phyloP scores from a whole-genome alignment of 495 filamentous ascomycete species.

The Daldinia bambusicola region DNA sequence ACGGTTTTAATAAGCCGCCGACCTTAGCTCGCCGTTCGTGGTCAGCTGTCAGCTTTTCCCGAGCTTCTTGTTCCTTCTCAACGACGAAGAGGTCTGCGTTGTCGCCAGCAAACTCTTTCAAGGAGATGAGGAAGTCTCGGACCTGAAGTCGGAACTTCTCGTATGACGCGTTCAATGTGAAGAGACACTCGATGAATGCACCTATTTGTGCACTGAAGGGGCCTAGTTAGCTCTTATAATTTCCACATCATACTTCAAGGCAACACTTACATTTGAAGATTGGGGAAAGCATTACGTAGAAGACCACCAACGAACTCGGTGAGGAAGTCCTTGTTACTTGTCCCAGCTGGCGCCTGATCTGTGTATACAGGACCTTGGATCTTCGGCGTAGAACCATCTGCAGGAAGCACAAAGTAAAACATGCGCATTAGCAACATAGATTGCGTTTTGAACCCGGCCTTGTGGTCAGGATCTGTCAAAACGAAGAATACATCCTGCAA shows the following conservation, averaged over 20 bases:
- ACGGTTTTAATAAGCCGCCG: conserved; percentile 89
- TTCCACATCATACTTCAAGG: background rate
- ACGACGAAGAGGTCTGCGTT: conserved; percentile 95
- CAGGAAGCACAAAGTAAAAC: conserved; percentile 87
- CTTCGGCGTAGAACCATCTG: conserved; percentile 73
- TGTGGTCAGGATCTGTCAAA: conserved; percentile 96
- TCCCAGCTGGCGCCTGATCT: conserved; percentile 80
- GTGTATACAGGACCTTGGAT: conserved; percentile 91
- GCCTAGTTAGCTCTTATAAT: conserved; percentile 50
- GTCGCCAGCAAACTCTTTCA: conserved; percentile 95
- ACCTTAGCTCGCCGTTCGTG: conserved; percentile 90
- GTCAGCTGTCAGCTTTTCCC: conserved; percentile 82
- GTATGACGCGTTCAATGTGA: conserved; percentile 81
- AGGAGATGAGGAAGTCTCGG: conserved; percentile 94
- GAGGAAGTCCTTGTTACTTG: conserved; percentile 88
- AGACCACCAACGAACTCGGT: conserved; percentile 83
- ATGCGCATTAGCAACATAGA: conserved; percentile 91
- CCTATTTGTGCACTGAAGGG: conserved; percentile 78
- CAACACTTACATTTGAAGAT: conserved; percentile 84
- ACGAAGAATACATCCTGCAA: conserved; percentile 99
- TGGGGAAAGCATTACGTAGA: conserved; percentile 91
- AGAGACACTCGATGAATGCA: conserved; percentile 86
- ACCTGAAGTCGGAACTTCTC: conserved; percentile 92
- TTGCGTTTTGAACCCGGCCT: conserved; percentile 98
- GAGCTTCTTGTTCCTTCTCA: conserved; percentile 85